Base-by-base conservation (phyloP, 2,329 filamentous ascomycete genomes). In the Periglandula ipomoeae region DNA sequence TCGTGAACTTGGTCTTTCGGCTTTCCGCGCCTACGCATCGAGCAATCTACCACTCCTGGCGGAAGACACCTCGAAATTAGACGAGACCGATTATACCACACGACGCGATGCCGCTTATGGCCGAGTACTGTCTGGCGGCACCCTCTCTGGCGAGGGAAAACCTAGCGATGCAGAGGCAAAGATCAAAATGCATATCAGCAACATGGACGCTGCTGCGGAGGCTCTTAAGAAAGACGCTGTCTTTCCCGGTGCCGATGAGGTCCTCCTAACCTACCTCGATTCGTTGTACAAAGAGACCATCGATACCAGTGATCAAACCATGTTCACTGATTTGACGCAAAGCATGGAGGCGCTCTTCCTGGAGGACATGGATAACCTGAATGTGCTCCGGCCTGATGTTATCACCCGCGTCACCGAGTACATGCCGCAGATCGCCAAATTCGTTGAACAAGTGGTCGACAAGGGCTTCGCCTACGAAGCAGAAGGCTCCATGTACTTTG, bases 361-460 rank as follows among this genome's bases (percentile, higher is more conserved):
- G 62, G 81, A 86, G 50, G 91, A 97, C 59, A 90, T 97, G 84
- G 77, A 82, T 52, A 81, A 82, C 6, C 71, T 97, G 45, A 97
- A 97, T 59, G 88, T 95, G 10, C 73, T 91, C 35, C 76, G 83
- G 20, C 89, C 91, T 0, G 86, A 94, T 59, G 78, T 85, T 30
- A 72, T 95, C 23, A 95, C 89, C 0, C 75, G 90, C 49, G 91
- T 96, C n/a, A 95, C 89, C 1, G 89, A 95, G 59, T 96, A 93
- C 58, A 86, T 91, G 4, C 82, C 84, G 0, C 83, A 95, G 60
- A 96, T 97, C 60, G 88, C 87, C 41, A 72, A 78, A 9, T 96
- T 95, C 54, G 88, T 96, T 0, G 79, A 91, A 59, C 81, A 78
- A 55, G 87, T 95, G 49, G 81, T 94, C 20, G 71, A 85, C 46